phyloP scores from a whole-genome alignment of 805 yeast species.

The Ogataea minuta region DNA sequence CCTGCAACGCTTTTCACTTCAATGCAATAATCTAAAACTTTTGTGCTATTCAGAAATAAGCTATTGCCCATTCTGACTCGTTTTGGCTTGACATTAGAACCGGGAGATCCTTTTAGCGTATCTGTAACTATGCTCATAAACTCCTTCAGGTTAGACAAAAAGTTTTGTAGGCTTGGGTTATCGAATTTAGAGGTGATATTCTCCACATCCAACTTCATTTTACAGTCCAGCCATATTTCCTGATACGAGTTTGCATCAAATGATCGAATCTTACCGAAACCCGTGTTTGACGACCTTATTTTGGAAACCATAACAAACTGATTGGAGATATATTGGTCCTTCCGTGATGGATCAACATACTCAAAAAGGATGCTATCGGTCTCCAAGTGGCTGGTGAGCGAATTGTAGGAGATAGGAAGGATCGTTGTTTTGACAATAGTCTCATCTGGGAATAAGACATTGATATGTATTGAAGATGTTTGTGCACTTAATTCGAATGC shows the following conservation, averaged over 20 bases:
- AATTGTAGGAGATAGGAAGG: constrained; percentile 45
- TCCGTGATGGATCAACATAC: constrained; percentile 2
- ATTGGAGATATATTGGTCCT: constrained; percentile 9
- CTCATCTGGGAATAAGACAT: constrained; percentile 22
- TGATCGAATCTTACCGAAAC: constrained; percentile 17
- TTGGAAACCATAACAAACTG: constrained; percentile 28
- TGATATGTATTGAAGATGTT: constrained; percentile 37
- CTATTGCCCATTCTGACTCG: constrained; percentile 28
- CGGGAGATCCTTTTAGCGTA: background rate
- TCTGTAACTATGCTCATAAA: constrained; percentile 1
- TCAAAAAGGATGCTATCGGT: constrained; percentile 35
- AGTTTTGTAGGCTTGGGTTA: constrained; percentile 29
- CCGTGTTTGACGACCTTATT: constrained; percentile 7
- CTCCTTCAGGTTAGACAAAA: constrained; percentile 8
- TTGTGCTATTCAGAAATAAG: constrained; percentile 20
- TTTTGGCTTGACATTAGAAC: constrained; percentile 7
- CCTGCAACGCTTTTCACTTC: constrained; percentile 17
- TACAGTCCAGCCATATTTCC: constrained; percentile 25
- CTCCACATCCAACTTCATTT: constrained; percentile 16
- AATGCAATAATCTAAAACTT: constrained; percentile 15
- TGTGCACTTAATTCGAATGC: constrained; percentile 36
- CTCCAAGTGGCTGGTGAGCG: constrained; percentile 32
- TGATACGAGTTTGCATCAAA: constrained; percentile 31
- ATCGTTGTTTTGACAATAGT: constrained; percentile 30
- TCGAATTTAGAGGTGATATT: constrained; percentile 31